phyloP scores from a whole-genome alignment of 2,329 filamentous ascomycete species.

The Colletotrichum karsti region DNA sequence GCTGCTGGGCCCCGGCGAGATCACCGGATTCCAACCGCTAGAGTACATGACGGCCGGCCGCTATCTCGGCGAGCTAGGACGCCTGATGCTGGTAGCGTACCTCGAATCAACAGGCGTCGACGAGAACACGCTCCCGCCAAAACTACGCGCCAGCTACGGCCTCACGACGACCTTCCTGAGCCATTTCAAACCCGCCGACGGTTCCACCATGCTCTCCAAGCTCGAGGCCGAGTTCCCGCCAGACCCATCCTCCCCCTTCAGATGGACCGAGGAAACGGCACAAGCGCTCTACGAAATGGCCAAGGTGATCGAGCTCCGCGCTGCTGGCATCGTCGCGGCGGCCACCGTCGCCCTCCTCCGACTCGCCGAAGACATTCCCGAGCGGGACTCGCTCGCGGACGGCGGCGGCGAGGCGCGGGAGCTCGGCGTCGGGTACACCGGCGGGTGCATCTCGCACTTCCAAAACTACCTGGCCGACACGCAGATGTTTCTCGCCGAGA shows the following conservation, averaged over 20 bases:
- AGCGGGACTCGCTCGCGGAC: conserved; percentile 13
- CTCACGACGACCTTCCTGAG: conserved; percentile 79
- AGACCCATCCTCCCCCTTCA: conserved; percentile 51
- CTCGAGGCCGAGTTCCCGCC: conserved; percentile 63
- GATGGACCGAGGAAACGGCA: conserved; percentile 70
- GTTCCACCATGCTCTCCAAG: conserved; percentile 50
- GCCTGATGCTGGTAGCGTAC: conserved; percentile 75
- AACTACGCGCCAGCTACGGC: conserved; percentile 66
- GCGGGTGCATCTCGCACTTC: conserved; percentile 82
- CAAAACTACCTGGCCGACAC: conserved; percentile 77
- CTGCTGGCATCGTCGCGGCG: conserved; percentile 78
- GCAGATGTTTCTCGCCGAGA: conserved; percentile 71
- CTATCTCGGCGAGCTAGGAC: conserved; percentile 80
- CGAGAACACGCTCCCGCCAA: conserved; percentile 58
- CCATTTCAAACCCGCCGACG: conserved; percentile 57
- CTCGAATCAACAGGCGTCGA: conserved; percentile 54
- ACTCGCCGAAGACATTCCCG: conserved; percentile 72
- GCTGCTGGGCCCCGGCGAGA: conserved; percentile 72
- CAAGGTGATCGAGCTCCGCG: conserved; percentile 75
- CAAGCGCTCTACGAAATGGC: conserved; percentile 71
- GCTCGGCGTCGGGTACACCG: conserved; percentile 81
- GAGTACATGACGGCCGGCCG: conserved; percentile 87
- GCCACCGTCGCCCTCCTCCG: conserved; percentile 75
- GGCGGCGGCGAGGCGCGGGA: conserved; percentile 50
- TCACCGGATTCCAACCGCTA: conserved; percentile 81